Evolutionary conservation across 2,329 filamentous ascomycete species (phyloP).

Genomic region (Aphanocladium album): DNA sequence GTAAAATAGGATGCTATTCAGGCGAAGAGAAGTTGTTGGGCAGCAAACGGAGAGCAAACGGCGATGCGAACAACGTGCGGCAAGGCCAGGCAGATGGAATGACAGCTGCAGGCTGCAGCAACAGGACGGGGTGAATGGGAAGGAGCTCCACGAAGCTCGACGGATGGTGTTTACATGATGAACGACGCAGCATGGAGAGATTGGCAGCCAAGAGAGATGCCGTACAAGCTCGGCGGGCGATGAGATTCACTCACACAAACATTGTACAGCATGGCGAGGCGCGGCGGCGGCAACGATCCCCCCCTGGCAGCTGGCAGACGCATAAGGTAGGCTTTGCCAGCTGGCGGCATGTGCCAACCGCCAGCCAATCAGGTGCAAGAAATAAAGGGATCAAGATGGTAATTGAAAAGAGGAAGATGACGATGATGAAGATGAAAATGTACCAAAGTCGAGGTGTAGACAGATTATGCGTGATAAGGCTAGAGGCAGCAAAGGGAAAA

Average conservation of each 20-base stretch:
- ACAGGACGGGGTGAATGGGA: background rate
- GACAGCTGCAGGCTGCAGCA: background rate
- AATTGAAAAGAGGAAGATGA: background rate
- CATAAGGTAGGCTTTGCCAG: background rate
- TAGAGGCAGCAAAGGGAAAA: slow-evolving; percentile 10
- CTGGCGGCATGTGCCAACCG: slow-evolving; percentile 5
- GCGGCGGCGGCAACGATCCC: background rate
- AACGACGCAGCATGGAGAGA: background rate
- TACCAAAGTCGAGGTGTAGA: background rate
- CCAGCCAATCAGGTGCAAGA: background rate
- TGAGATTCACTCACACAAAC: slow-evolving; percentile 9
- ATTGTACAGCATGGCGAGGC: slow-evolving; percentile 2
- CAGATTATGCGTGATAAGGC: background rate
- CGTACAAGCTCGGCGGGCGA: slow-evolving; percentile 3
- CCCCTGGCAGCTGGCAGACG: slow-evolving; percentile 10
- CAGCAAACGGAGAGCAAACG: slow-evolving; percentile 10
- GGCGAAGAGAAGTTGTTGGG: background rate
- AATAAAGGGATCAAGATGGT: background rate
- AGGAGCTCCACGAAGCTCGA: background rate
- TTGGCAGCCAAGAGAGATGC: background rate
- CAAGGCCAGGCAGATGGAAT: background rate
- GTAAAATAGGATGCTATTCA: background rate
- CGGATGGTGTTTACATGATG: background rate
- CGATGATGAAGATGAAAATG: background rate
- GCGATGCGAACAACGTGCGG: background rate